Conservation (phyloP, 176 grass and related monocot species). For the Triticum aestivum region IWGSC_CS_RefSeq_v2.1 NC_057797.1:45022706-45023205, state of each 20-base stretch:
- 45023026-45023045: background rate
- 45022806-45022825: too few species aligned
- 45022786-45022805: too few species aligned
- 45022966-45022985: background rate
- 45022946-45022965: background rate
- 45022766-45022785: too few species aligned
- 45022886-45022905: background rate
- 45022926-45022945: background rate
- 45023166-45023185: constrained; percentile 34
- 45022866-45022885: too few species aligned
- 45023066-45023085: constrained; percentile 30
- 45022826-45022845: too few species aligned
- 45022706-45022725: too few species aligned
- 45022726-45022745: too few species aligned
- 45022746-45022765: too few species aligned
- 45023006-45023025: background rate
- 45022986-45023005: background rate
- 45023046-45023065: background rate
- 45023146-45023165: constrained; percentile 56
- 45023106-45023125: constrained; percentile 59
- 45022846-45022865: too few species aligned
- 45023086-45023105: constrained; percentile 86
- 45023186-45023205: constrained; percentile 57
- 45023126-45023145: constrained; percentile 63
- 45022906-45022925: background rate